A percentile compares a stretch with the other conserved stretches of the same genome.
Evolutionary conservation across 129 eudicot genomes (phyloP).

Genomic region (Rutidosis leptorrhynchoides): DNA sequence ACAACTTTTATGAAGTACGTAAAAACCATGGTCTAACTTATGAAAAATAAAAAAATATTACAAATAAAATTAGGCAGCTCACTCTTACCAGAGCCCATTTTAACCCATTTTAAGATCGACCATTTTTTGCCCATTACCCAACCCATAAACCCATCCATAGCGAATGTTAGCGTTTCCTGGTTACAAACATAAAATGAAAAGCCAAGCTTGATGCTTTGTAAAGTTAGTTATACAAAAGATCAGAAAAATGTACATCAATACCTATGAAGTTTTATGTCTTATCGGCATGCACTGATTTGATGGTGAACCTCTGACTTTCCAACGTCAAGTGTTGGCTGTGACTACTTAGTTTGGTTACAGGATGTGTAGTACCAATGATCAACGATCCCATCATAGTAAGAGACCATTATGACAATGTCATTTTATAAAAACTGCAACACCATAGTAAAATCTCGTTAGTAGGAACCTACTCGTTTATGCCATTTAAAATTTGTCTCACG

Average conservation of each 20-base stretch:
- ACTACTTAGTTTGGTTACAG: constrained; percentile 82
- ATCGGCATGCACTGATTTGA: constrained; percentile 56
- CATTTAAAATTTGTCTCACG: background rate
- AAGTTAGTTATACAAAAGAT: background rate
- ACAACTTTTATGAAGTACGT: no score
- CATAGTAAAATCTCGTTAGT: background rate
- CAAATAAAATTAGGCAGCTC: no score
- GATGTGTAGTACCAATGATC: constrained; percentile 76
- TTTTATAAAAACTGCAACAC: constrained; percentile 61
- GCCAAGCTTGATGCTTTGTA: background rate
- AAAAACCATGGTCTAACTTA: no score
- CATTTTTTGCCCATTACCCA: no score
- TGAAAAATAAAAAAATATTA: no score
- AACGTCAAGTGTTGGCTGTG: constrained; percentile 81
- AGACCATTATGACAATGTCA: constrained; percentile 71
- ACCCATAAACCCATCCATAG: no score
- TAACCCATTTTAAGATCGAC: no score
- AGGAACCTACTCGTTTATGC: background rate
- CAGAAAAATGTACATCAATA: constrained; percentile 13
- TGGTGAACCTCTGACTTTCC: constrained; percentile 69
- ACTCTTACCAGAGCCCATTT: no score
- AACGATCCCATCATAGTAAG: constrained; percentile 74
- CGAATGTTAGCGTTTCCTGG: background rate
- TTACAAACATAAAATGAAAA: background rate
- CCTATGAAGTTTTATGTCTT: constrained; percentile 68